Evolutionary conservation across 2,329 filamentous ascomycete species (phyloP), one percentile per base, ranked within the genome.

Genomic region (Trichoderma polysporum): DNA sequence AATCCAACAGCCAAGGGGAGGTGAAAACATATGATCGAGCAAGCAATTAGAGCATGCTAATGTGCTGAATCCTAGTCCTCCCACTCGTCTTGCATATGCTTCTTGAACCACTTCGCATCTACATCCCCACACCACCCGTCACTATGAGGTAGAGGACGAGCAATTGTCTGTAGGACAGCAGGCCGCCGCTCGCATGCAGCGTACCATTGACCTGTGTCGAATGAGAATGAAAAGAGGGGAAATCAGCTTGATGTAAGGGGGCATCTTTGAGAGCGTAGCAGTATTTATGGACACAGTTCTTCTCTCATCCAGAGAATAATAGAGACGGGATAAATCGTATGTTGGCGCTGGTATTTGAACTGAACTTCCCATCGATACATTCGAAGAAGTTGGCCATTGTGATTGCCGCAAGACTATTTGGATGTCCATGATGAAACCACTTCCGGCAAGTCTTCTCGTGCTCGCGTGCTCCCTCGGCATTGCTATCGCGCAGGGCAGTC

Each of bases 161-260:
- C 33, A 45, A 33, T 17, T 27, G 25, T 9, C 13, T 27, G 62
- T 65, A 35, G 52, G 56, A 53, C 64, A 60, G 9, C 47, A 52
- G 56, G 56, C 54, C 22, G 49, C 35, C 41, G 22, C 49, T 56
- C 56, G 47, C 49, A 66, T 66, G 64, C 64, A 66, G 64, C 56
- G 47, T 52, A 37, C 37, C 64, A 61, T 61, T 60, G 29, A 57
- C 33, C 15, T 47, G 39, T 12, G 22, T 13, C n/a, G n/a, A 31
- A 41, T 22, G 17, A 33, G 33, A 37, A 22, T 4, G n/a, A 61
- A 61, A 37, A 45, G 56, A 61, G 64, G 64, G 64, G 35, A 60
- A 60, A 10, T 31, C 25, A 47, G 10, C 7, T 35, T 19, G 25
- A 15, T 27, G 19, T 35, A 49, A 39, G 62, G 53, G 53, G 25